phyloP scores from a whole-genome alignment of 345 rosid species.

The Pistacia atlantica region DNA sequence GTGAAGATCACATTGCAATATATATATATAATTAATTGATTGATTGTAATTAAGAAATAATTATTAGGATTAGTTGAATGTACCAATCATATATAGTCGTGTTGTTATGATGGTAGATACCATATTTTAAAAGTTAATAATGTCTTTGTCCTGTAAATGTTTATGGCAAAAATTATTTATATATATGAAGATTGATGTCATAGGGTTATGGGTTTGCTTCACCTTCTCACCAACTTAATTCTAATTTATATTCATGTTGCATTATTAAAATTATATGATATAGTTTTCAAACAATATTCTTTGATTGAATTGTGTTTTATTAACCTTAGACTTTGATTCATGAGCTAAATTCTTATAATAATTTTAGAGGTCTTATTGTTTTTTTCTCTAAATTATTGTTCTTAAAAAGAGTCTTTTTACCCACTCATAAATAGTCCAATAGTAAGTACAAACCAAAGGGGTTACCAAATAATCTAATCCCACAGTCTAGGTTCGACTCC shows the following conservation, averaged over 20 bases:
- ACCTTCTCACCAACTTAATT: constrained; percentile 3
- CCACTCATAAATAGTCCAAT: no score
- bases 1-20: neutral
- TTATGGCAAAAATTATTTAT: neutral
- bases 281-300: neutral
- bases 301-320: no score
- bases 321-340: no score
- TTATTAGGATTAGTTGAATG: neutral
- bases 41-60: neutral
- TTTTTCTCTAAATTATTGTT: no score
- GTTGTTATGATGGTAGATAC: neutral
- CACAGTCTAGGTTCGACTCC: no score
- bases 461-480: no score
- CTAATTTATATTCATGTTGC: neutral
- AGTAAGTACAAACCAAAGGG: no score
- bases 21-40: neutral
- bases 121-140: neutral
- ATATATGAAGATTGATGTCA: neutral
- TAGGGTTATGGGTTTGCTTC: neutral
- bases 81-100: neutral
- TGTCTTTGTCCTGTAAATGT: neutral
- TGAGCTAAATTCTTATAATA: no score
- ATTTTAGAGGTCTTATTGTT: no score
- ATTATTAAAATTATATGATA: neutral
- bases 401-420: no score